A percentile compares a stretch with the other conserved stretches of the same genome.
These are phyloP conservation scores for Hansfordia pulvinata DNA, from an alignment of 2,329 filamentous ascomycete species.

Conservation along the genomic window DNA sequence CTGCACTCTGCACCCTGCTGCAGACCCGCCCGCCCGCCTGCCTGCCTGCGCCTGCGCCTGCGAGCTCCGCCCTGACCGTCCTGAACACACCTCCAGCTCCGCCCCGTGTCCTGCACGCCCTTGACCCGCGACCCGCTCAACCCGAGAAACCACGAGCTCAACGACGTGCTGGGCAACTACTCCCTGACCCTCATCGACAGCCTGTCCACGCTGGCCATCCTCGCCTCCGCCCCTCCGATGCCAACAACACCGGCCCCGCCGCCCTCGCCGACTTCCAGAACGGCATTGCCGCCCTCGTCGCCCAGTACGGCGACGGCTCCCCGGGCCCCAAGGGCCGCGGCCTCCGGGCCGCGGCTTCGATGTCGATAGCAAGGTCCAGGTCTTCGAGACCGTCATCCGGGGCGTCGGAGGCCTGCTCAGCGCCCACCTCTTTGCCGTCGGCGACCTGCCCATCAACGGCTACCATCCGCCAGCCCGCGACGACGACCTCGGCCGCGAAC, in stretches of 20 bases:
- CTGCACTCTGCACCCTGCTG: neutral
- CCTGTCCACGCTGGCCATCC: slow-evolving; percentile 81
- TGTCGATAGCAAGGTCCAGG: slow-evolving; percentile 93
- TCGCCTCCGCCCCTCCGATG: slow-evolving; percentile 60
- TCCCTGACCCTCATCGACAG: slow-evolving; percentile 92
- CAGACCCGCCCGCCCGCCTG: neutral
- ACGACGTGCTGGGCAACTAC: slow-evolving; percentile 95
- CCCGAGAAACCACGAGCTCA: slow-evolving; percentile 70
- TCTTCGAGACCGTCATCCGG: slow-evolving; percentile 95
- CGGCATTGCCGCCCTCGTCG: slow-evolving; percentile 61
- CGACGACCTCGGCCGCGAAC: slow-evolving; percentile 28
- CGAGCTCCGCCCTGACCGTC: slow-evolving; percentile 7
- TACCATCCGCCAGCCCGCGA: slow-evolving; percentile 51
- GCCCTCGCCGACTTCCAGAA: slow-evolving; percentile 66
- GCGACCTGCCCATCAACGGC: slow-evolving; percentile 73
- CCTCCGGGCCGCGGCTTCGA: slow-evolving; percentile 72
- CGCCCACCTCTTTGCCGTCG: slow-evolving; percentile 84
- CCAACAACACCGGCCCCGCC: slow-evolving; percentile 38
- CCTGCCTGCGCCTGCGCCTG: too few relatives aligned
- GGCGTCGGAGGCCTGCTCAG: slow-evolving; percentile 84
- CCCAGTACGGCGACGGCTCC: slow-evolving; percentile 77
- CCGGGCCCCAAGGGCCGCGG: slow-evolving; percentile 56
- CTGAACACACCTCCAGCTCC: slow-evolving; percentile 38
- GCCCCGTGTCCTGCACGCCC: slow-evolving; percentile 72
- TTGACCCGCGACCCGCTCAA: slow-evolving; percentile 73